phyloP scores from a whole-genome alignment of 208 protist genomes.

The Trypanosoma lewisi region DNA sequence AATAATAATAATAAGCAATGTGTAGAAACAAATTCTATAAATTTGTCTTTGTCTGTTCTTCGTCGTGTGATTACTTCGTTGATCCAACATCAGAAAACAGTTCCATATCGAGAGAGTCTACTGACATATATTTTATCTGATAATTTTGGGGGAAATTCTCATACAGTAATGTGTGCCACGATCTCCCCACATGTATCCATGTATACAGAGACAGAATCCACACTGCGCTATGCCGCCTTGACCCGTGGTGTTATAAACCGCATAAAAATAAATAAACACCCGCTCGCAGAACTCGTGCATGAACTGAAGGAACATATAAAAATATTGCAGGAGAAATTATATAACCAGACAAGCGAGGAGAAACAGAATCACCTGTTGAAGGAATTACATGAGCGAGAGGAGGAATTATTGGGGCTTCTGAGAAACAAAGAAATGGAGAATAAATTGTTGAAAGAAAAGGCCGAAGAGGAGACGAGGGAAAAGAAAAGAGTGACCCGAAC shows the following conservation, averaged over 20 bases:
- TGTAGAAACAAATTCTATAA: conserved; percentile 73
- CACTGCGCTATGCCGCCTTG: conserved; percentile 75
- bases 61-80: conserved; percentile 73
- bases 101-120: conserved; percentile 84
- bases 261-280: conserved; percentile 86
- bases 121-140: conserved; percentile 90
- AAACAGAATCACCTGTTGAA: neutral
- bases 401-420: conserved; percentile 14
- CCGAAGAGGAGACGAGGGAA: conserved; percentile 7
- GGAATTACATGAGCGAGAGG: conserved; percentile 6
- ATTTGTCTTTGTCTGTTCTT: conserved; percentile 69
- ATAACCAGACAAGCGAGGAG: neutral
- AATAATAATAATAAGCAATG: conserved; percentile 21
- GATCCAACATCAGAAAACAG: conserved; percentile 33
- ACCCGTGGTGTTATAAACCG: conserved; percentile 82
- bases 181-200: conserved; percentile 63
- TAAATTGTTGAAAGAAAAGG: conserved; percentile 19
- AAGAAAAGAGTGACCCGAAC: conserved; percentile 16
- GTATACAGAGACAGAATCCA: conserved; percentile 77
- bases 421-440: neutral
- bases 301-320: conserved; percentile 71
- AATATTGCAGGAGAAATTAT: conserved; percentile 44
- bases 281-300: conserved; percentile 70
- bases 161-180: conserved; percentile 85
- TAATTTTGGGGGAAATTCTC: conserved; percentile 80